A percentile compares a stretch with the other conserved stretches of the same genome.
Evolutionary conservation across 2,329 filamentous ascomycete species (phyloP).

Genomic region (Leptographium wingfieldii): DNA sequence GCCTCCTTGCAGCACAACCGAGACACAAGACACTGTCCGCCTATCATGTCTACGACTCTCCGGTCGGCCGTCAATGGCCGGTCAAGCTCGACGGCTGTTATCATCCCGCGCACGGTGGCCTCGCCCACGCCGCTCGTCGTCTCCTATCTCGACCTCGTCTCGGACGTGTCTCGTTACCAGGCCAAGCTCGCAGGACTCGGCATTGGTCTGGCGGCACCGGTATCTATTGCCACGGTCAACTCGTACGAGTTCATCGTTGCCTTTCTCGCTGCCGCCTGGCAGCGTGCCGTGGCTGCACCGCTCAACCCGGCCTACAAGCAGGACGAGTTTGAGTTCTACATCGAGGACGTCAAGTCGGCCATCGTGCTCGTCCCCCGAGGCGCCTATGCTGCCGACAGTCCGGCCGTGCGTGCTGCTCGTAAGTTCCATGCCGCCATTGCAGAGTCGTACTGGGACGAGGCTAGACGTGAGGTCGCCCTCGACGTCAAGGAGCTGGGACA

Average conservation of each 20-base stretch:
- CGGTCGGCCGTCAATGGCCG: slow-evolving; percentile 36
- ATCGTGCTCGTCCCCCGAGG: slow-evolving; percentile 65
- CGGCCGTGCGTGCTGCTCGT: slow-evolving; percentile 63
- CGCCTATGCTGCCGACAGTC: slow-evolving; percentile 50
- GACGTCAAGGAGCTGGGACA: slow-evolving; percentile 68
- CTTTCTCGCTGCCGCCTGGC: slow-evolving; percentile 76
- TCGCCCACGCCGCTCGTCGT: slow-evolving; percentile 34
- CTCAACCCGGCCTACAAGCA: slow-evolving; percentile 83
- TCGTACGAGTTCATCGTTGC: slow-evolving; percentile 81
- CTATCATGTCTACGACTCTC: slow-evolving; percentile 30
- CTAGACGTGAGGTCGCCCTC: slow-evolving; percentile 51
- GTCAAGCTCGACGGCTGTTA: slow-evolving; percentile 45
- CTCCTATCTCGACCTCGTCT: slow-evolving; percentile 54
- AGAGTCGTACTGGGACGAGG: slow-evolving; percentile 68
- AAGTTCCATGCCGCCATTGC: slow-evolving; percentile 77
- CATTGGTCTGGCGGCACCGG: slow-evolving; percentile 53
- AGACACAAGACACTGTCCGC: too few relatives aligned
- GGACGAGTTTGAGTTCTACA: slow-evolving; percentile 84
- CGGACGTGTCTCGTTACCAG: slow-evolving; percentile 61
- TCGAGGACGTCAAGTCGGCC: slow-evolving; percentile 72
- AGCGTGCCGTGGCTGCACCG: slow-evolving; percentile 73
- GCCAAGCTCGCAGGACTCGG: slow-evolving; percentile 64
- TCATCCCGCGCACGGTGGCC: slow-evolving; percentile 49
- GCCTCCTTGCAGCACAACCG: not conserved
- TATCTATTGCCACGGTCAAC: slow-evolving; percentile 75